Evolutionary conservation across 1,139 yeast species (phyloP).

Genomic region (Lodderomyces orthopsilosis): DNA sequence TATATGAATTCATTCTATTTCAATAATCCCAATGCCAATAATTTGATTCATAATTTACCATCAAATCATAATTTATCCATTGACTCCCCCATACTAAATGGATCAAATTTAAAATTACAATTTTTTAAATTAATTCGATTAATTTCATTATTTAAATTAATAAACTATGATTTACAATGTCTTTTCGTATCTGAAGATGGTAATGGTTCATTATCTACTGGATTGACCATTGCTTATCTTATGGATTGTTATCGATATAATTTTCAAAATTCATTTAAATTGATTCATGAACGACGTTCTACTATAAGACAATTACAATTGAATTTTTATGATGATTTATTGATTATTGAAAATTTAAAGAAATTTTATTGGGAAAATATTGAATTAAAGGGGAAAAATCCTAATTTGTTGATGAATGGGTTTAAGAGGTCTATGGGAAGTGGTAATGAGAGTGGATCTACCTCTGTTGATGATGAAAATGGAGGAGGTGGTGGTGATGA

Average conservation of each 20-base stretch:
- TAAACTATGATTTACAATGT: slow-evolving; percentile 35
- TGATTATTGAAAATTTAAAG: slow-evolving; percentile 39
- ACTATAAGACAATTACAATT: slow-evolving; percentile 22
- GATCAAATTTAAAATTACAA: slow-evolving; percentile 35
- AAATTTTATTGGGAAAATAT: slow-evolving; percentile 38
- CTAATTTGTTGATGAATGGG: slow-evolving; percentile 32
- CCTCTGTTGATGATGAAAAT: slow-evolving; percentile 9
- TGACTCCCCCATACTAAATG: slow-evolving; percentile 38
- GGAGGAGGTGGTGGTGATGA: slow-evolving; percentile 8
- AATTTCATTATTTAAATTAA: slow-evolving; percentile 33
- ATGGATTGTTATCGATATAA: slow-evolving; percentile 45
- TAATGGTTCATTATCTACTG: slow-evolving; percentile 29
- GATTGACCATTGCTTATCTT: slow-evolving; percentile 36
- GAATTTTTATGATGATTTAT: slow-evolving; percentile 41
- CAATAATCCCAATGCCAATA: slow-evolving; percentile 28
- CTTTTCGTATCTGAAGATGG: slow-evolving; percentile 37
- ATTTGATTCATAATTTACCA: slow-evolving; percentile 33
- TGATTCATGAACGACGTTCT: slow-evolving; percentile 19
- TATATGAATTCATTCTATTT: slow-evolving; percentile 38
- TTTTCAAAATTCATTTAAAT: slow-evolving; percentile 27
- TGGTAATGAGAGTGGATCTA: slow-evolving; percentile 20
- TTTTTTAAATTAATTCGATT: slow-evolving; percentile 40
- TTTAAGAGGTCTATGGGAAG: slow-evolving; percentile 33
- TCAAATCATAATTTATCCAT: slow-evolving; percentile 24
- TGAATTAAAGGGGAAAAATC: slow-evolving; percentile 26